Evolutionary conservation across 2,329 filamentous ascomycete species (phyloP).

Genomic region (Trichophyton simii): DNA sequence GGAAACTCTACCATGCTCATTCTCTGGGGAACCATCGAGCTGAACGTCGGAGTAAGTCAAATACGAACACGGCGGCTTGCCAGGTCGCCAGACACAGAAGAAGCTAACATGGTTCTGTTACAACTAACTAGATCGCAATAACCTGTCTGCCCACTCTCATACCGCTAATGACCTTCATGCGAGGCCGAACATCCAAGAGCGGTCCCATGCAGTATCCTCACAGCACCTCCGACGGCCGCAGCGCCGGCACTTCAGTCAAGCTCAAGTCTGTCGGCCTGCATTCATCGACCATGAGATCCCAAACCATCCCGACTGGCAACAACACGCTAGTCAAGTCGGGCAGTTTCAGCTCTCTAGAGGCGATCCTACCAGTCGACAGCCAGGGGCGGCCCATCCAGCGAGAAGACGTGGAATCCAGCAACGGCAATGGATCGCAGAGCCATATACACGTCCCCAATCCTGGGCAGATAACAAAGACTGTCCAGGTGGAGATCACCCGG

Average conservation of each 20-base stretch:
- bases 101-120: not conserved
- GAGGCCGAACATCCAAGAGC: not conserved
- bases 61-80: not conserved
- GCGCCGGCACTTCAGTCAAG: not conserved
- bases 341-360: slow-evolving; percentile 2
- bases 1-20: slow-evolving; percentile 46
- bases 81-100: not conserved
- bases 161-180: not conserved
- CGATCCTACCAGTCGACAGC: not conserved
- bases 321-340: not conserved
- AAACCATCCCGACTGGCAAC: not conserved
- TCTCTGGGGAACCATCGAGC: slow-evolving; percentile 46
- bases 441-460: not conserved
- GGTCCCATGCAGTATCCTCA: not conserved
- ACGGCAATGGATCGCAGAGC: not conserved
- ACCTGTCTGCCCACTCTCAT: slow-evolving; percentile 5
- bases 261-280: not conserved
- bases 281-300: not conserved
- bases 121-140: not conserved
- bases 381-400: not conserved
- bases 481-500: not conserved
- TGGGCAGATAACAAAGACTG: not conserved
- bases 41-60: slow-evolving; percentile 42
- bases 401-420: not conserved
- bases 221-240: not conserved